These are phyloP conservation scores for Neofusicoccum kwambonambiense DNA, from an alignment of 2,329 filamentous ascomycete species.

Conservation along the genomic window DNA sequence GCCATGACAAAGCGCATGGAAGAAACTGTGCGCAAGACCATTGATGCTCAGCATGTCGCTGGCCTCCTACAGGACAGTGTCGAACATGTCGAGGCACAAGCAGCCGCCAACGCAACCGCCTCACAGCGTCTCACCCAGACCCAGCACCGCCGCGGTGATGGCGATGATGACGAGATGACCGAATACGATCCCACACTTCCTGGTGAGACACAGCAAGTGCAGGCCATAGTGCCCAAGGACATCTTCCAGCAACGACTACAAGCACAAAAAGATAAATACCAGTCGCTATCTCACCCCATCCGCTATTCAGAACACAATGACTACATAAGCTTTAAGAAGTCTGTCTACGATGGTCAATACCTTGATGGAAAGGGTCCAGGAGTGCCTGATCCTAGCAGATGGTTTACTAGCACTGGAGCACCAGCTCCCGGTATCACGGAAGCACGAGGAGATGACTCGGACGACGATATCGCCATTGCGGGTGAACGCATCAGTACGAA, in stretches of 20 bases:
- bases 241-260: conserved; percentile 39
- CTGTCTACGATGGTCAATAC: conserved; percentile 61
- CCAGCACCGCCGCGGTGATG: conserved; percentile 19
- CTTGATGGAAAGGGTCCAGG: conserved; percentile 53
- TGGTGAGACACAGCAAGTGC: conserved; percentile 31
- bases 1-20: conserved; percentile 57
- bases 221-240: conserved; percentile 34
- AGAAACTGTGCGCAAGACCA: conserved; percentile 54
- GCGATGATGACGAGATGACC: conserved; percentile 36
- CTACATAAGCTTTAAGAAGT: conserved; percentile 60
- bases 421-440: conserved; percentile 43
- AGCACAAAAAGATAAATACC: conserved; percentile 45
- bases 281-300: conserved; percentile 33
- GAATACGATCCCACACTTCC: conserved; percentile 42
- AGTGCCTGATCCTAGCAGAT: conserved; percentile 57
- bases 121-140: conserved; percentile 12
- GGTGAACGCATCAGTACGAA: conserved; percentile 63
- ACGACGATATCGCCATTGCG: conserved; percentile 68
- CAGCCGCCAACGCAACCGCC: conserved; percentile 27
- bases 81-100: conserved; percentile 39
- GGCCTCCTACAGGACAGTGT: conserved; percentile 46
- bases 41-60: conserved; percentile 56
- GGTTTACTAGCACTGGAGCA: conserved; percentile 58
- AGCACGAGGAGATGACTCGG: conserved; percentile 48
- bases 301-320: conserved; percentile 60